Percentiles rank a stretch among this genome's conserved stretches.
These are phyloP conservation scores for Fusarium brachygibbosum DNA, from an alignment of 2,329 filamentous ascomycete genomes.

Conservation along the genomic window DNA sequence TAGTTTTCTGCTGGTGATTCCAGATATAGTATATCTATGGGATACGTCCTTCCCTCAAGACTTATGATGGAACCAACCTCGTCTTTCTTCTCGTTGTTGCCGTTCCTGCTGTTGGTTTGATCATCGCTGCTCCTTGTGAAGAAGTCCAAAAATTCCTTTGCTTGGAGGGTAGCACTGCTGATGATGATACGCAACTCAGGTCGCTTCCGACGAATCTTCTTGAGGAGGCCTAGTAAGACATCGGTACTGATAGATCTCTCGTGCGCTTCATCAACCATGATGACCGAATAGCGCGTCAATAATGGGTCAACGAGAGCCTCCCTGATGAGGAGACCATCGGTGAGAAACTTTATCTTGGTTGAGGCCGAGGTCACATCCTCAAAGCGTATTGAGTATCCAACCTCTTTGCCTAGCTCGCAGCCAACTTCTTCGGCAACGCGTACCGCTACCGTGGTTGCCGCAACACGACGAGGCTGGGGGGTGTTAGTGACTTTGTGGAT, in stretches of 20 bases:
- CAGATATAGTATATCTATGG: conserved; percentile 88
- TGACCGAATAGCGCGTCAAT: conserved; percentile 89
- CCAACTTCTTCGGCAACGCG: conserved; percentile 91
- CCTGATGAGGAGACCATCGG: conserved; percentile 89
- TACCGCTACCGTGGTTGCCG: conserved; percentile 88
- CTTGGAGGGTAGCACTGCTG: conserved; percentile 93
- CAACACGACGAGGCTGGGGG: conserved; percentile 83
- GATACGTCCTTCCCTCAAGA: conserved; percentile 88
- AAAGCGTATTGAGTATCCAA: conserved; percentile 92
- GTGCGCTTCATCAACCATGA: conserved; percentile 98
- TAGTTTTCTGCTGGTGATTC: conserved; percentile 87
- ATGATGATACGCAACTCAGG: conserved; percentile 88
- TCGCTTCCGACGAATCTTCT: conserved; percentile 86
- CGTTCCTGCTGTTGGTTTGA: conserved; percentile 44
- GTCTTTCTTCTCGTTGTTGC: conserved; percentile 50
- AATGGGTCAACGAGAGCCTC: conserved; percentile 95
- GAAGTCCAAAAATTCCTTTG: conserved; percentile 85
- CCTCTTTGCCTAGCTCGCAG: conserved; percentile 88
- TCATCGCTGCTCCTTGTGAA: conserved; percentile 67
- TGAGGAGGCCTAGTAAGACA: conserved; percentile 87
- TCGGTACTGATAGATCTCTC: conserved; percentile 94
- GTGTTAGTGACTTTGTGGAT: conserved; percentile 29
- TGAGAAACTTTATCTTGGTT: conserved; percentile 94
- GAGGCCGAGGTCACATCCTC: conserved; percentile 90
- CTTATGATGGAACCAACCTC: conserved; percentile 73